Conservation (phyloP, 768 basidiomycete species). For the Leucocoprinus leucothites region DNA sequence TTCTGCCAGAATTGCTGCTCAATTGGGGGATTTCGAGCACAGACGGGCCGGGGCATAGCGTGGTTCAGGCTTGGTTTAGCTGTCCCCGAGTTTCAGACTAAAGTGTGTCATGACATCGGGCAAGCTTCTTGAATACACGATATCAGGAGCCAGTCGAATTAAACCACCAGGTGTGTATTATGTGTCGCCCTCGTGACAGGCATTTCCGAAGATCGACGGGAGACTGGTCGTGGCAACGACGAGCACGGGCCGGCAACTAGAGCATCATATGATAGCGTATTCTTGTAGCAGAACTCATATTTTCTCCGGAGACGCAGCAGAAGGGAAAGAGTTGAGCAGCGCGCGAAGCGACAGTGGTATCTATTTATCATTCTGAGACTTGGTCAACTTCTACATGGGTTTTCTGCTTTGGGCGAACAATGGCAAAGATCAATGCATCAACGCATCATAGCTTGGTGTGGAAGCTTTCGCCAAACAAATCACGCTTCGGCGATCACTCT, state of each 20-base stretch:
- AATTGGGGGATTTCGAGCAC: neutral
- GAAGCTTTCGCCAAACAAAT: neutral
- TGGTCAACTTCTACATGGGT: neutral
- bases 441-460: neutral
- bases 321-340: neutral
- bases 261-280: neutral
- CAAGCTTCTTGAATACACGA: neutral
- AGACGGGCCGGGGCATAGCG: neutral
- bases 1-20: neutral
- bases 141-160: neutral
- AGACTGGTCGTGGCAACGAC: neutral
- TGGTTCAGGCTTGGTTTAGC: neutral
- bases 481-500: too few relatives aligned
- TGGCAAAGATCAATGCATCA: neutral
- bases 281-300: neutral
- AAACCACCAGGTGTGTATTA: neutral
- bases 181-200: slow-evolving; percentile 2
- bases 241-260: slow-evolving; percentile 2
- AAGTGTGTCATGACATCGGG: neutral
- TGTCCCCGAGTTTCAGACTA: neutral
- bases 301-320: neutral
- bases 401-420: slow-evolving; percentile 11
- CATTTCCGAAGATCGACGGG: neutral
- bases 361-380: neutral
- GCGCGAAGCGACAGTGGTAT: neutral